Evolutionary conservation across 1,139 yeast genomes (phyloP).

Genomic region (Yamadazyma conglobata): DNA sequence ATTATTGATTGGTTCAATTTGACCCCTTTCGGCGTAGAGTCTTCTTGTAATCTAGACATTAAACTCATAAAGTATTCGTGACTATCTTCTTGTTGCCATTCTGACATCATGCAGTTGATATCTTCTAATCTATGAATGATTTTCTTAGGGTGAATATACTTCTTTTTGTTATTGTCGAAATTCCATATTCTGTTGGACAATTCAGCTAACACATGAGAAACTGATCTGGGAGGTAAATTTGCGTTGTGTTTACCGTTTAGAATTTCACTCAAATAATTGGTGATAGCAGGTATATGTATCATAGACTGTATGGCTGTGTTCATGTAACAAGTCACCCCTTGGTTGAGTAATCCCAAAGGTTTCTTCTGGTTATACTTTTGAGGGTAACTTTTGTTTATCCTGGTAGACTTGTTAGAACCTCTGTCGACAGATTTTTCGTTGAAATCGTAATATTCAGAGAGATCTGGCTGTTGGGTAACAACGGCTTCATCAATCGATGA

Average conservation of each 20-base stretch:
- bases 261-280: slow-evolving; percentile 74
- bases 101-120: slow-evolving; percentile 93
- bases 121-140: slow-evolving; percentile 72
- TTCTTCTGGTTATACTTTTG: slow-evolving; percentile 30
- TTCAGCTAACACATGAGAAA: slow-evolving; percentile 69
- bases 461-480: slow-evolving; percentile 26
- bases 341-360: slow-evolving; percentile 81
- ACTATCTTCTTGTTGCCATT: slow-evolving; percentile 97
- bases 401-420: slow-evolving; percentile 55
- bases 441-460: slow-evolving; percentile 40
- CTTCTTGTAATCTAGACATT: slow-evolving; percentile 85
- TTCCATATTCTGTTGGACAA: slow-evolving; percentile 68
- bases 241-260: slow-evolving; percentile 46
- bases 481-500: slow-evolving; percentile 3
- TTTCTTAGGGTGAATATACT: slow-evolving; percentile 68
- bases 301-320: slow-evolving; percentile 91
- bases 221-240: slow-evolving; percentile 53
- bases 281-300: slow-evolving; percentile 86
- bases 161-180: slow-evolving; percentile 29
- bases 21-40: slow-evolving; percentile 81
- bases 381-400: slow-evolving; percentile 64
- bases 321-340: slow-evolving; percentile 96
- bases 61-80: slow-evolving; percentile 95
- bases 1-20: slow-evolving; percentile 79
- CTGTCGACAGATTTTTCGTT: slow-evolving; percentile 52